Base-by-base conservation (phyloP, 345 rosid genomes). In the Syzygium aromaticum region DNA sequence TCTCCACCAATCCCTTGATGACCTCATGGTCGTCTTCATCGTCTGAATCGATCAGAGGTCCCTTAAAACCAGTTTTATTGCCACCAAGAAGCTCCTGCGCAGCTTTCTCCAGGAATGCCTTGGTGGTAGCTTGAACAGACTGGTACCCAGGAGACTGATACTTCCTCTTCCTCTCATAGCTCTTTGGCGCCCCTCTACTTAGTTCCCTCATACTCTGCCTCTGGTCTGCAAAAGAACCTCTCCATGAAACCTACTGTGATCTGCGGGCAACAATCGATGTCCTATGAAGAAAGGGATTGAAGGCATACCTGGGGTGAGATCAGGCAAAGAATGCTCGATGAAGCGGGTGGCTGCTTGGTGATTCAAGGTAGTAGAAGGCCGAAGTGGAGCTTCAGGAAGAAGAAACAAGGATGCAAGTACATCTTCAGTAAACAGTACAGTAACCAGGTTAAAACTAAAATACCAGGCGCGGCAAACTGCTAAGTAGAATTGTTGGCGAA, bases 41-140 rank as follows among this genome's bases (percentile, higher is more conserved):
- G 86, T 92, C 93, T n/a, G 92, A 91, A 77, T 91, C 92, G 2
- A 90, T 86, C 89, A 96, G 77, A 89, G 99, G 99, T 40, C 96
- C 98, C 90, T 96, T 93, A 84, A 94, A 67, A 88, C 95, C 93
- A 90, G 88, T 91, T 89, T 91, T 87, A 88, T 88, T 89, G 86
- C 89, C 87, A 88, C 97, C 97, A 52, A 94, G 92, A 88, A 98
- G 92, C 89, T 98, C 98, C 84, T 89, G 95, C 28, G 99, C 91
- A 77, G 99, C 99, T 87, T 98, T 96, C 90, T 95, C 96, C 67
- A 98, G 98, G 91, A 98, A 98, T 61, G 94, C 98, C 90, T 94
- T 92, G 22, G 99, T 95, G 52, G 98, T 95, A 78, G 94, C 89
- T 89, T 93, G 93, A 84, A 95, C 98, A 84, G 95, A 90, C 51